These are phyloP conservation scores for Allium sativum DNA, from an alignment of 106 monocot species.

Conservation along the genomic window DNA sequence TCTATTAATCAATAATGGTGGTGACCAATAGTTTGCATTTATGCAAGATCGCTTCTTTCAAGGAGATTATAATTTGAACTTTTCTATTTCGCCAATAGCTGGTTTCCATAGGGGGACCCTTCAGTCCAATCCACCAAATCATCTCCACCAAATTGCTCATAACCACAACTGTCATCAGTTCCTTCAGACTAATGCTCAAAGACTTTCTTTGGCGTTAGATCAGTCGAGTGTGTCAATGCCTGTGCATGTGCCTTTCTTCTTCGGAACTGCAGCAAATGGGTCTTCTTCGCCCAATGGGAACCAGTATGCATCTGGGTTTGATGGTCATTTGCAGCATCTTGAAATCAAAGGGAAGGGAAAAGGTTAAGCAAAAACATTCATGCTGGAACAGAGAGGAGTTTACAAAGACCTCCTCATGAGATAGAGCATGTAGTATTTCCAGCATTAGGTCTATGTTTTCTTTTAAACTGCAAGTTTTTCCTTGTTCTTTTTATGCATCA, in stretches of 20 bases:
- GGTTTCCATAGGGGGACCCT: slow-evolving; percentile 99
- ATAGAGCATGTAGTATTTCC: too few species aligned
- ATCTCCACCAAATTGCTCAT: slow-evolving; percentile 31
- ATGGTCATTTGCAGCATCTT: slow-evolving; percentile 54
- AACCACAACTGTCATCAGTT: slow-evolving; percentile 36
- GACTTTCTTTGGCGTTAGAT: slow-evolving; percentile 44
- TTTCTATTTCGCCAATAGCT: slow-evolving; percentile 77
- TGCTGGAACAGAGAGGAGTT: background rate
- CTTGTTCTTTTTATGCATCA: too few species aligned
- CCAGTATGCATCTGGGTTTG: slow-evolving; percentile 32
- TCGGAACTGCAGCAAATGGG: slow-evolving; percentile 22
- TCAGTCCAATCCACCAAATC: slow-evolving; percentile 95
- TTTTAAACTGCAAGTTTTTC: too few species aligned
- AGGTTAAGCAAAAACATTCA: slow-evolving; percentile 24
- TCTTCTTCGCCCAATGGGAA: slow-evolving; percentile 29
- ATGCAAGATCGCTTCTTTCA: slow-evolving; percentile 13
- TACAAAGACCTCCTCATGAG: too few species aligned
- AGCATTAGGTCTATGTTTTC: too few species aligned
- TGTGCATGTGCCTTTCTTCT: slow-evolving; percentile 50
- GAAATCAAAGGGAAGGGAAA: slow-evolving; percentile 86
- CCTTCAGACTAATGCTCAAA: slow-evolving; percentile 28
- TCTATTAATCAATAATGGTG: slow-evolving; percentile 26
- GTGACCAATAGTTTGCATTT: slow-evolving; percentile 11
- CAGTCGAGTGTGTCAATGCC: slow-evolving; percentile 24
- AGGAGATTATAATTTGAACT: slow-evolving; percentile 68